Evolutionary conservation across 371 early-diverging fungal species (phyloP).

Genomic region (Lichtheimia hyalospora): DNA sequence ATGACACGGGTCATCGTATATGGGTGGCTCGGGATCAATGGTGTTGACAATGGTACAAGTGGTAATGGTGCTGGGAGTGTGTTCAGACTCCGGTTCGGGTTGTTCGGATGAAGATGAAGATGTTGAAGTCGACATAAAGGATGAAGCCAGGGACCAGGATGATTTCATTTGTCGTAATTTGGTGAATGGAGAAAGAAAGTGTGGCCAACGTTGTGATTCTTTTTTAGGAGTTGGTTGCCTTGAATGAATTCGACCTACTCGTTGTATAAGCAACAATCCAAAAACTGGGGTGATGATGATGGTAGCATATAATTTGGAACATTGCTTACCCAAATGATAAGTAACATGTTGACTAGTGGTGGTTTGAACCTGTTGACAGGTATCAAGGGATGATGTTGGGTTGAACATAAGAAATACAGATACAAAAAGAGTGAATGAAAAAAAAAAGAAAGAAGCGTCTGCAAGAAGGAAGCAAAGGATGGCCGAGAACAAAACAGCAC

Average conservation of each 20-base stretch:
- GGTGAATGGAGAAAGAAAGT: not conserved
- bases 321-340: conserved; percentile 1
- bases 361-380: not conserved
- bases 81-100: conserved; percentile 11
- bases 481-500: no score
- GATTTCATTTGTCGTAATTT: conserved; percentile 8
- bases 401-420: not conserved
- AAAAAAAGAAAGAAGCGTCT: not conserved
- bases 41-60: not conserved
- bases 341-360: not conserved
- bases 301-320: not conserved
- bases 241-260: not conserved
- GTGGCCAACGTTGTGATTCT: conserved; percentile 1
- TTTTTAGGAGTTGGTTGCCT: not conserved
- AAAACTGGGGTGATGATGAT: not conserved
- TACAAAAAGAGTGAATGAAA: not conserved
- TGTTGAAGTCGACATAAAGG: not conserved
- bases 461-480: not conserved
- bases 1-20: conserved; percentile 18
- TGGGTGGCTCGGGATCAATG: conserved; percentile 9
- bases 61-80: not conserved
- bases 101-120: conserved; percentile 6
- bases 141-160: conserved; percentile 4
- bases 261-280: not conserved
- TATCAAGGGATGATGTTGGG: not conserved